Percentiles rank a stretch among this genome's conserved stretches.
phyloP scores from a whole-genome alignment of 2,329 filamentous ascomycete genomes.

The Apiospora koreana region DNA sequence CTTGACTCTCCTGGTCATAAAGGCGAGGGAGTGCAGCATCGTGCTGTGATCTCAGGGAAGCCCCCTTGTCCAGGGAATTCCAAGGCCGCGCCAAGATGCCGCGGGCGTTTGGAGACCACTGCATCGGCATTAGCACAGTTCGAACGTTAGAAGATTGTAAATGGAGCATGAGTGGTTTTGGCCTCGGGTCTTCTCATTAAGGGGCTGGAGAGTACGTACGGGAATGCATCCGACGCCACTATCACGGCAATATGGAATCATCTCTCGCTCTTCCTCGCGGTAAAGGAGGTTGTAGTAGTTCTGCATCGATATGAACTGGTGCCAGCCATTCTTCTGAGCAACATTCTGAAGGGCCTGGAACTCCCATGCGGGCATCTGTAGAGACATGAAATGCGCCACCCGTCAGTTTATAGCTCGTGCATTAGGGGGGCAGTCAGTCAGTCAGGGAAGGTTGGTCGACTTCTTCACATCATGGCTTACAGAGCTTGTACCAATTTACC shows the following conservation, averaged over 20 bases:
- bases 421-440: neutral
- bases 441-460: neutral
- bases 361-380: constrained; percentile 46
- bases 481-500: constrained; percentile 43
- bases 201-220: constrained; percentile 14
- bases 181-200: neutral
- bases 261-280: constrained; percentile 56
- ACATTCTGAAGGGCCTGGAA: constrained; percentile 51
- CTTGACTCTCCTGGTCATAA: neutral
- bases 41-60: neutral
- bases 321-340: constrained; percentile 55
- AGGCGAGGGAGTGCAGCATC: neutral
- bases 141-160: no score
- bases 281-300: constrained; percentile 56
- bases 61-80: neutral
- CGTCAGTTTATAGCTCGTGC: neutral
- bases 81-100: neutral
- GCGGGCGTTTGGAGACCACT: neutral
- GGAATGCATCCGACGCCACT: constrained; percentile 45
- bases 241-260: constrained; percentile 43
- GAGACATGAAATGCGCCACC: neutral
- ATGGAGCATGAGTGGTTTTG: no score
- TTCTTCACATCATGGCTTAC: neutral
- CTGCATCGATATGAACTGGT: constrained; percentile 59
- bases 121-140: constrained; percentile 16